Evolutionary conservation across 1,284 basidiomycete species (phyloP).

Genomic region (Agaricales sp.): DNA sequence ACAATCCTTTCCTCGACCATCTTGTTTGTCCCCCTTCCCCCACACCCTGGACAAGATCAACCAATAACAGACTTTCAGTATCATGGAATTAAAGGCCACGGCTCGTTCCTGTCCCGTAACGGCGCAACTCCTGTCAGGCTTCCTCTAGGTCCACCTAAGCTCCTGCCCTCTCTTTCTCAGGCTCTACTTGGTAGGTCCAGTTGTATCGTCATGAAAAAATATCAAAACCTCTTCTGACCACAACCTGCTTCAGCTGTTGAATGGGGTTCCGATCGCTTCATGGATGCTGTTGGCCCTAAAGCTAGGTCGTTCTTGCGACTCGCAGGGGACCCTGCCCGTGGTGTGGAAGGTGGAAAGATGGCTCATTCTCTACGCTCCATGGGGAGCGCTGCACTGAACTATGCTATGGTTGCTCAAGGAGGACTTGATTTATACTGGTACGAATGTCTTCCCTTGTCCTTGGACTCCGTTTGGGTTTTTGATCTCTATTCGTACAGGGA

Average conservation of each 20-base stretch:
- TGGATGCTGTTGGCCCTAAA: slow-evolving; percentile 54
- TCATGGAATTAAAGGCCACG: slow-evolving; percentile 70
- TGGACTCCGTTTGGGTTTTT: neutral
- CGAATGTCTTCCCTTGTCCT: slow-evolving; percentile 14
- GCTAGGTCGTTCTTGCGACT: slow-evolving; percentile 65
- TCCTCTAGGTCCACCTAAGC: slow-evolving; percentile 58
- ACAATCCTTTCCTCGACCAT: slow-evolving; percentile 86
- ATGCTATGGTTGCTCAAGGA: slow-evolving; percentile 76
- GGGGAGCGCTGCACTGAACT: slow-evolving; percentile 84
- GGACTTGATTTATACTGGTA: slow-evolving; percentile 79
- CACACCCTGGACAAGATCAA: neutral
- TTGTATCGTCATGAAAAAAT: slow-evolving; percentile 4
- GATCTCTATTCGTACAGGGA: slow-evolving; percentile 46
- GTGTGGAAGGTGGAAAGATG: slow-evolving; percentile 73
- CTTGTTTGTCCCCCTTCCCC: slow-evolving; percentile 32
- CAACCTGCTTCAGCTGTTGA: slow-evolving; percentile 77
- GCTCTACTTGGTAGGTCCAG: slow-evolving; percentile 56
- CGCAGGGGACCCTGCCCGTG: slow-evolving; percentile 59
- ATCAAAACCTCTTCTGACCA: slow-evolving; percentile 4
- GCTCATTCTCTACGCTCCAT: slow-evolving; percentile 77
- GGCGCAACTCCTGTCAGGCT: slow-evolving; percentile 48
- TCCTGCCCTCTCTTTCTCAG: slow-evolving; percentile 66
- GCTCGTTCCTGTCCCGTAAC: slow-evolving; percentile 56
- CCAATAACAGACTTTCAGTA: slow-evolving; percentile 38
- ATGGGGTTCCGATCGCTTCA: slow-evolving; percentile 81